Conservation (phyloP, 23 red algal genomes). For the Gracilaria gracilis region DNA sequence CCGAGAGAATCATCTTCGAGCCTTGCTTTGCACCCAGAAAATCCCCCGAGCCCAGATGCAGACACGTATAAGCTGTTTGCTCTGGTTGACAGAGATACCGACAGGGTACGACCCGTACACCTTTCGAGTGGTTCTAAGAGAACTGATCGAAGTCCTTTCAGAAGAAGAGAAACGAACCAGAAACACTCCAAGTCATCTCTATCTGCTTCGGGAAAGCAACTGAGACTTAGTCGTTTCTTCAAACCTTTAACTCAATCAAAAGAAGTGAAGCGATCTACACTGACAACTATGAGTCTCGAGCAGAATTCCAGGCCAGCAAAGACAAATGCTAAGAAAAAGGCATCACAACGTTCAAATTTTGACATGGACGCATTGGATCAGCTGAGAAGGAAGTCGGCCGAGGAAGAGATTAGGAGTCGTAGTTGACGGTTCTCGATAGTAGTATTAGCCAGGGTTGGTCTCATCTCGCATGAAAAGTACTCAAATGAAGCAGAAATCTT, state of each 20-base stretch:
- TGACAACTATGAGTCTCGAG: not conserved
- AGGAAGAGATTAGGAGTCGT: not conserved
- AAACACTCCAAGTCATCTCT: not conserved
- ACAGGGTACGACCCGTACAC: not conserved
- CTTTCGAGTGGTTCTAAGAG: not conserved
- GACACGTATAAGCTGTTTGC: slow-evolving; percentile 30
- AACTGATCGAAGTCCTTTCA: not conserved
- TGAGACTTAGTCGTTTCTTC: slow-evolving; percentile 50
- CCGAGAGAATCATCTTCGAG: not conserved
- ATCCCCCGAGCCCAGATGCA: slow-evolving; percentile 38
- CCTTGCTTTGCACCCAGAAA: not conserved
- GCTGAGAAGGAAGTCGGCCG: not conserved
- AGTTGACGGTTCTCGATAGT: not conserved
- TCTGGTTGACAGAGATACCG: not conserved
- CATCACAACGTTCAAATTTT: not conserved
- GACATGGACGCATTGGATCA: not conserved
- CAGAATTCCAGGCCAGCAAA: not conserved
- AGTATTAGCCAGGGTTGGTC: not conserved
- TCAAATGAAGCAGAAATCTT: not conserved
- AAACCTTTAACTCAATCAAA: not conserved
- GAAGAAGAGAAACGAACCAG: not conserved
- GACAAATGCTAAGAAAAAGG: not conserved
- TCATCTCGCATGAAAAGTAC: not conserved
- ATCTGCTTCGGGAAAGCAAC: slow-evolving; percentile 13
- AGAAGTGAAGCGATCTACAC: not conserved